These are phyloP conservation scores for Clarireedia sp. DNA, from an alignment of 2,329 filamentous ascomycete genomes.

Conservation along the genomic window DNA sequence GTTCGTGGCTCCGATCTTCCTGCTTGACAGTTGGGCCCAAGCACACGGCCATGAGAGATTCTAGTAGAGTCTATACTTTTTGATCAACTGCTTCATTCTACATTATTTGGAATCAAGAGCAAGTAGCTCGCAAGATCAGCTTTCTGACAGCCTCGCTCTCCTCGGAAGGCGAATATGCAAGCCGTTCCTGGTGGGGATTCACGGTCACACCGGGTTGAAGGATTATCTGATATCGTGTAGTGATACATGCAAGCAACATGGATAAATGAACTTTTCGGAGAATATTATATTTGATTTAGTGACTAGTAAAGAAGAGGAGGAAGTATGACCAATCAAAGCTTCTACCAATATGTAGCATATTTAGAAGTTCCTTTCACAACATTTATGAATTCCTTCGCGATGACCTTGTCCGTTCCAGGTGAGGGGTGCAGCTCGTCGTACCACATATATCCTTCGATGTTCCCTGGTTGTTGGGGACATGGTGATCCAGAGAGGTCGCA, in stretches of 20 bases:
- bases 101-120: too few species aligned
- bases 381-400: conserved; percentile 48
- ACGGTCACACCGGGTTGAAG: background rate
- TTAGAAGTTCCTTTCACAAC: conserved; percentile 40
- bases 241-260: background rate
- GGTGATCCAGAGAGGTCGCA: conserved; percentile 35
- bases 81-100: too few species aligned
- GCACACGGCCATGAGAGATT: too few species aligned
- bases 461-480: conserved; percentile 32
- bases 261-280: too few species aligned
- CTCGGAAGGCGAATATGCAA: background rate
- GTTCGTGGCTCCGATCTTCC: too few species aligned
- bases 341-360: conserved; percentile 30
- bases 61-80: too few species aligned
- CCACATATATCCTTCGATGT: conserved; percentile 59
- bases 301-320: too few species aligned
- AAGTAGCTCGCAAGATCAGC: background rate
- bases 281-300: too few species aligned
- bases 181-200: background rate
- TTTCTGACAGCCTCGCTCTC: background rate
- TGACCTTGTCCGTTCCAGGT: conserved; percentile 49
- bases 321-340: background rate
- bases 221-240: background rate
- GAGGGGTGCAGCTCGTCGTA: conserved; percentile 68
- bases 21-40: too few species aligned